Evolutionary conservation across 2,329 filamentous ascomycete genomes (phyloP).

Genomic region (Aspergillus fischeri): DNA sequence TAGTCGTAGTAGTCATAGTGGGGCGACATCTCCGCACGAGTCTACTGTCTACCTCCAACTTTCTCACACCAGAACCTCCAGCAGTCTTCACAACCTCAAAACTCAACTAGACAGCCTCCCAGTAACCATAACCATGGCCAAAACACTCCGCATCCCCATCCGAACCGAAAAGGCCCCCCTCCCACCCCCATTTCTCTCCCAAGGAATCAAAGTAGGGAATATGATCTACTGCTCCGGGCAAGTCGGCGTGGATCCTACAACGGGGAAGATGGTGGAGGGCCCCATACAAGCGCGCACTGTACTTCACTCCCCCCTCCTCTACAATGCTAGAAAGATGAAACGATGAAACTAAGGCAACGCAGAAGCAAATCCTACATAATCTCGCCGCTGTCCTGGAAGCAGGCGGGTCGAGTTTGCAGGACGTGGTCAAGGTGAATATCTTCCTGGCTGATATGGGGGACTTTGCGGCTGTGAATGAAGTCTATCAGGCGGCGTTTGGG

Average conservation of each 20-base stretch:
- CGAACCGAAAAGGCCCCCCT: conserved; percentile 44
- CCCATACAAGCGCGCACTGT: conserved; percentile 52
- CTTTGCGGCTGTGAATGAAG: conserved; percentile 71
- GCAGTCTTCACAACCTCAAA: too few relatives aligned
- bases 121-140: conserved; percentile 5
- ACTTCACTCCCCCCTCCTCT: conserved; percentile 1
- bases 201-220: conserved; percentile 57
- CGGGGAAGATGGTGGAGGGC: conserved; percentile 52
- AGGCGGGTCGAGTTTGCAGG: conserved; percentile 54
- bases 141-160: conserved; percentile 24
- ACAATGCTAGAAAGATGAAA: not conserved
- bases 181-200: conserved; percentile 51
- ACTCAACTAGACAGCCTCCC: not conserved
- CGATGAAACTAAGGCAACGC: not conserved
- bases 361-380: conserved; percentile 51
- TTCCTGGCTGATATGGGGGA: conserved; percentile 62
- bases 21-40: not conserved
- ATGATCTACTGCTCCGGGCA: conserved; percentile 65
- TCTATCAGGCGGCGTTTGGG: conserved; percentile 51
- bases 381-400: conserved; percentile 56
- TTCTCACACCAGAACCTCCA: not conserved
- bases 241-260: conserved; percentile 54
- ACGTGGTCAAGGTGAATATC: conserved; percentile 63
- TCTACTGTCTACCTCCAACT: not conserved
- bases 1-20: not conserved